phyloP scores from a whole-genome alignment of 768 basidiomycete genomes.

The Lactarius pseudohatsudake region DNA sequence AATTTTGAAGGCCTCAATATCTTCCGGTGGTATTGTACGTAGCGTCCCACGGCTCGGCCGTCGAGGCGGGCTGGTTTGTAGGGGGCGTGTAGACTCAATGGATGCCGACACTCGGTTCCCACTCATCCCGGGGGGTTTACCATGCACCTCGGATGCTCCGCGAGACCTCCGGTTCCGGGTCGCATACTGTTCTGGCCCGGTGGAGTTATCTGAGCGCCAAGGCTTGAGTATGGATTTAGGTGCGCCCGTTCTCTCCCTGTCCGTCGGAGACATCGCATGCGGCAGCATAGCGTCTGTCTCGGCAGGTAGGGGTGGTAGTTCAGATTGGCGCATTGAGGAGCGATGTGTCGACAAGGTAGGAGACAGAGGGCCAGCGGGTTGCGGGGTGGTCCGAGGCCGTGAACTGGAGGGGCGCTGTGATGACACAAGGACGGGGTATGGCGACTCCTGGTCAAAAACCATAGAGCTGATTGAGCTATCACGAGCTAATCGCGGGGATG shows the following conservation, averaged over 20 bases:
- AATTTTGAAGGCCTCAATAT: constrained; percentile 55
- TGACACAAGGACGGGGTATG: constrained; percentile 48
- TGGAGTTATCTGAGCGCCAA: constrained; percentile 63
- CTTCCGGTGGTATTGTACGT: constrained; percentile 38
- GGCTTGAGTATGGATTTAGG: constrained; percentile 75
- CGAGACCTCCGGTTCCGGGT: constrained; percentile 3
- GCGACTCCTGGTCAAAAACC: constrained; percentile 73
- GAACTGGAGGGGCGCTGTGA: constrained; percentile 31
- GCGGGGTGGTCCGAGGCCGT: constrained; percentile 33
- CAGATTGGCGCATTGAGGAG: not conserved
- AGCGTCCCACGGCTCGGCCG: constrained; percentile 35
- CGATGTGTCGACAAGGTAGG: not conserved
- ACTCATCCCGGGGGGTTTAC: constrained; percentile 7
- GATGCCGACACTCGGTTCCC: constrained; percentile 21
- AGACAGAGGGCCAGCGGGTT: not conserved
- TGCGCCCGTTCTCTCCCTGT: constrained; percentile 46
- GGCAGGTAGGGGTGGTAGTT: constrained; percentile 21
- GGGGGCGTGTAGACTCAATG: constrained; percentile 18
- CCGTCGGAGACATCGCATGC: constrained; percentile 34
- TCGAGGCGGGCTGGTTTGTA: constrained; percentile 28
- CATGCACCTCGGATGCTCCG: constrained; percentile 19
- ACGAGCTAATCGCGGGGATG: constrained; percentile 10
- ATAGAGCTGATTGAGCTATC: constrained; percentile 46
- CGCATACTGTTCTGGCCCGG: constrained; percentile 49
- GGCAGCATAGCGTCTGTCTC: constrained; percentile 30